Conservation (phyloP, 345 rosid genomes). For the Moricandia arvensis region DNA sequence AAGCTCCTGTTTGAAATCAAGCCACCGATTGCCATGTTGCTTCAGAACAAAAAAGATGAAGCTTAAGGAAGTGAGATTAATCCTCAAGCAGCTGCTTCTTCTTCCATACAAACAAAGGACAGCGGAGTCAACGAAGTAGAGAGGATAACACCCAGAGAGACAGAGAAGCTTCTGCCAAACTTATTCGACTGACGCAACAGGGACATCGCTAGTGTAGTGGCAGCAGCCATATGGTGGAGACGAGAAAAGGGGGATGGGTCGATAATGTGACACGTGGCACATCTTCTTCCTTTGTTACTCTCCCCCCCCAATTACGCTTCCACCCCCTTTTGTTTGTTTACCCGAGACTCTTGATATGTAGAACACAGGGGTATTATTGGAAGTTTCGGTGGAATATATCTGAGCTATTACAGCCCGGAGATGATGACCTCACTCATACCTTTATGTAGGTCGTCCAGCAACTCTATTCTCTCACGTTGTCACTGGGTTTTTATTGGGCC, state of each 20-base stretch:
- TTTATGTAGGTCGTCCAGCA: too few species aligned
- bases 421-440: neutral
- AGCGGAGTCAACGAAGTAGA: constrained; percentile 15
- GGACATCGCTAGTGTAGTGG: constrained; percentile 53
- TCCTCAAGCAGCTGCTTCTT: constrained; percentile 24
- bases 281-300: constrained; percentile 44
- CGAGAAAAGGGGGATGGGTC: constrained; percentile 47
- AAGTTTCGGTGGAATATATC: neutral
- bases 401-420: constrained; percentile 8
- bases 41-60: too few species aligned
- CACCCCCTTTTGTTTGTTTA: constrained; percentile 35
- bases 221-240: constrained; percentile 23
- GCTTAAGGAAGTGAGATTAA: neutral
- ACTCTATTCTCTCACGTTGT: too few species aligned
- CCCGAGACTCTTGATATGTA: neutral
- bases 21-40: constrained; percentile 69
- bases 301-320: constrained; percentile 10
- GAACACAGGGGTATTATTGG: neutral
- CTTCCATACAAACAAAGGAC: constrained; percentile 21
- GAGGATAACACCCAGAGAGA: too few species aligned
- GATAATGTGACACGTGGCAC: constrained; percentile 67
- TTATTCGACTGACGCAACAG: too few species aligned
- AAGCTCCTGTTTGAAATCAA: constrained; percentile 67
- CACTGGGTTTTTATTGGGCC: too few species aligned
- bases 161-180: too few species aligned